Conservation (phyloP, 305 asterid species). For the Solanum hybrid region DNA sequence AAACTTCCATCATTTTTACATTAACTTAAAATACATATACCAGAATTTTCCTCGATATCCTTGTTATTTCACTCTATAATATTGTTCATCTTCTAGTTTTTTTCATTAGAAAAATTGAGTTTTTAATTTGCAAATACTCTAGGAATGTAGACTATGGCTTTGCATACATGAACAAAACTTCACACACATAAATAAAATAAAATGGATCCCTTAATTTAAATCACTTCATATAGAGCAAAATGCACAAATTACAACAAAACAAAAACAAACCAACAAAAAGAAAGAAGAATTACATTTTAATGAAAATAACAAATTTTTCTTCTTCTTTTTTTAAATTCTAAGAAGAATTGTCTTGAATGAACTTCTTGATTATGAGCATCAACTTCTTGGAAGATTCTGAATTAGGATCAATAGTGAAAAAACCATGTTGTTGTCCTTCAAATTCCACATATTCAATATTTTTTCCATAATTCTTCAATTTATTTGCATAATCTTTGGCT, state of each 20-base stretch:
- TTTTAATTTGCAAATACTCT: neutral
- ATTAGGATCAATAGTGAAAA: conserved; percentile 52
- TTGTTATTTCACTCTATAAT: neutral
- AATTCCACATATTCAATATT: conserved; percentile 54
- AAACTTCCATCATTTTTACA: neutral
- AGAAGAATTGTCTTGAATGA: conserved; percentile 27
- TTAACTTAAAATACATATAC: neutral
- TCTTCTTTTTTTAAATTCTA: neutral
- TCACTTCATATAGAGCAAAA: neutral
- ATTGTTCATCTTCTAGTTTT: neutral
- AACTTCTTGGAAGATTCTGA: conserved; percentile 35
- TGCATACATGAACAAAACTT: neutral
- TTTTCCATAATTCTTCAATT: conserved; percentile 41
- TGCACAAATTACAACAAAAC: neutral
- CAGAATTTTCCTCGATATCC: neutral
- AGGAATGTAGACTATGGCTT: neutral
- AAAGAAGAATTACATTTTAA: neutral
- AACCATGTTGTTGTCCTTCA: conserved; percentile 79
- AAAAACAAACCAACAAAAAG: neutral
- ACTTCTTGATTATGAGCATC: conserved; percentile 37
- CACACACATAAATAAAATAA: neutral
- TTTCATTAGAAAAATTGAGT: neutral
- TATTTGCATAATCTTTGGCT: conserved; percentile 39
- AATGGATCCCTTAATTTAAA: neutral
- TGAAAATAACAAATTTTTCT: neutral